A percentile compares a stretch with the other conserved stretches of the same genome.
Conservation (phyloP, 2,329 filamentous ascomycete species). For the Fusarium pseudograminearum region DNA sequence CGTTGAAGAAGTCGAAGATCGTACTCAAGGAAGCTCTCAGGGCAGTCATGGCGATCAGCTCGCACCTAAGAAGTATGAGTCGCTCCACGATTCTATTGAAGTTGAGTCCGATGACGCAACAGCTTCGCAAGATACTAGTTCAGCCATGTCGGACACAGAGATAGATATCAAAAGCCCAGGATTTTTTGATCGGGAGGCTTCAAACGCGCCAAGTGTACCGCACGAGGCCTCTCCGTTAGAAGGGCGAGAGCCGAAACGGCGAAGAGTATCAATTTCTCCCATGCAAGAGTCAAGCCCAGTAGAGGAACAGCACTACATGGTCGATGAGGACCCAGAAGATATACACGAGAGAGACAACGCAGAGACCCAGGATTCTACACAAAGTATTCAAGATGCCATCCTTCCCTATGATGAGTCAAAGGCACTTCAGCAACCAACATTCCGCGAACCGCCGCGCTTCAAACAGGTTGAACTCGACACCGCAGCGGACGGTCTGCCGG, state of each 20-base stretch:
- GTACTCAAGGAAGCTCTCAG: conserved; percentile 15
- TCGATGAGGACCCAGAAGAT: conserved; percentile 1
- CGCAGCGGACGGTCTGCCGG: conserved; percentile 41
- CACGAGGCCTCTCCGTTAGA: conserved; percentile 20
- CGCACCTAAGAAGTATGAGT: conserved; percentile 17
- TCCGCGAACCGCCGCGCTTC: conserved; percentile 56
- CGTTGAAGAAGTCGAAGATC: conserved; percentile 48
- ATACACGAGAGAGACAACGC: conserved; percentile 7
- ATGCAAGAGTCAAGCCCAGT: conserved; percentile 26
- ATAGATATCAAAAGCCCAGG: conserved; percentile 2
- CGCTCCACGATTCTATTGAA: conserved; percentile 48
- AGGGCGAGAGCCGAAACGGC: conserved; percentile 46
- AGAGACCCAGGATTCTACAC: conserved; percentile 22
- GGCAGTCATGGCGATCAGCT: conserved; percentile 12
- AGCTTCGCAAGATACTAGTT: conserved; percentile 27
- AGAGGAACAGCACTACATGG: neutral
- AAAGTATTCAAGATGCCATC: conserved; percentile 25
- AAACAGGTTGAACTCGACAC: conserved; percentile 49
- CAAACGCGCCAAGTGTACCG: conserved; percentile 1
- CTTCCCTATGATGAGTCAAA: conserved; percentile 34
- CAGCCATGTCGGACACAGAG: conserved; percentile 11
- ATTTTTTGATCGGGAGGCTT: conserved; percentile 19
- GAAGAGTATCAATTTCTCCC: conserved; percentile 49
- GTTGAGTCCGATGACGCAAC: conserved; percentile 45
- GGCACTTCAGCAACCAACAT: conserved; percentile 53